Conservation (phyloP, 345 rosid species). For the Laguncularia racemosa region DNA sequence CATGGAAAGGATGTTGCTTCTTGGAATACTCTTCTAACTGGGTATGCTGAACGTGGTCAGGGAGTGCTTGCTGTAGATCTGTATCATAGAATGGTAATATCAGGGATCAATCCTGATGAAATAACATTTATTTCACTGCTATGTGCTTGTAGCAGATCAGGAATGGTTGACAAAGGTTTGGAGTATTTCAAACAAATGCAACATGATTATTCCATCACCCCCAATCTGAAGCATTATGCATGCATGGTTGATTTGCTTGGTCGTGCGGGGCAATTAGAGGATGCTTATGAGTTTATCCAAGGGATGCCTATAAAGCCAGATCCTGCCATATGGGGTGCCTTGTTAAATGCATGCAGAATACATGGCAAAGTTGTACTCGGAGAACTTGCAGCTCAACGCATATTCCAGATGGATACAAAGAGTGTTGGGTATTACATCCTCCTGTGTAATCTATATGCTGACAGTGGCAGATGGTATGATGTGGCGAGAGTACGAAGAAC, state of each 20-base stretch:
- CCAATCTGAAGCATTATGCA: slow-evolving; percentile 71
- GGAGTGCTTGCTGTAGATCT: slow-evolving; percentile 51
- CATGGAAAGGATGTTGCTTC: slow-evolving; percentile 50
- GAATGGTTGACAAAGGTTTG: slow-evolving; percentile 61
- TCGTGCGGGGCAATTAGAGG: slow-evolving; percentile 57
- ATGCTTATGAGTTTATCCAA: slow-evolving; percentile 52
- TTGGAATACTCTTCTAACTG: slow-evolving; percentile 81
- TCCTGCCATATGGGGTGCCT: slow-evolving; percentile 84
- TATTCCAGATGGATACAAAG: slow-evolving; percentile 49
- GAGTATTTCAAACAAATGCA: slow-evolving; percentile 56
- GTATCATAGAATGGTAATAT: slow-evolving; percentile 50
- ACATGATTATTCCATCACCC: slow-evolving; percentile 38
- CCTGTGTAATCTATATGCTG: slow-evolving; percentile 61
- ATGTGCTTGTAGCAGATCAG: slow-evolving; percentile 77
- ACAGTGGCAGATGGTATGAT: slow-evolving; percentile 56
- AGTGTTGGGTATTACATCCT: slow-evolving; percentile 68
- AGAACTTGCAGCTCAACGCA: slow-evolving; percentile 47
- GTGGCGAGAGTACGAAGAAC: slow-evolving; percentile 53
- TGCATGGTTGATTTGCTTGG: slow-evolving; percentile 87
- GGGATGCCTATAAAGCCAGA: slow-evolving; percentile 62
- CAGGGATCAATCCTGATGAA: slow-evolving; percentile 57
- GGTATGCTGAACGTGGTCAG: slow-evolving; percentile 57
- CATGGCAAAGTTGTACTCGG: slow-evolving; percentile 50
- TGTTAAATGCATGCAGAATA: slow-evolving; percentile 68
- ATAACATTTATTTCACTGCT: slow-evolving; percentile 63